These are phyloP conservation scores for Hibiscus trionum DNA, from an alignment of 345 rosid species.

Conservation along the genomic window DNA sequence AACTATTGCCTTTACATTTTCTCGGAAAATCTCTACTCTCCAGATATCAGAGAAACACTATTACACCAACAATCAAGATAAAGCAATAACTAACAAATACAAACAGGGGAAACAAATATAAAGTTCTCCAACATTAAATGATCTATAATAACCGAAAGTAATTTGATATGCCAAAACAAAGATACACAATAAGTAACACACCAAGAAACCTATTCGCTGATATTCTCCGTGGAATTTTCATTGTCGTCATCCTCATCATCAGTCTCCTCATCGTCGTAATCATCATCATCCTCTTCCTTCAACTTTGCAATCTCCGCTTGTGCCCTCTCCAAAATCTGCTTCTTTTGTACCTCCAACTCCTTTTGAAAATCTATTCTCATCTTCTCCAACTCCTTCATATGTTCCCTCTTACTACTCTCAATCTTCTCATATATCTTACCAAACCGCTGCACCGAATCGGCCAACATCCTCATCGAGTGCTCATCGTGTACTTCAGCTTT, in stretches of 20 bases:
- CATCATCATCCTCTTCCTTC: constrained; percentile 35
- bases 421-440: constrained; percentile 88
- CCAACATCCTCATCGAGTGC: constrained; percentile 59
- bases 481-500: constrained; percentile 46
- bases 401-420: constrained; percentile 72
- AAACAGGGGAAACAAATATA: background rate
- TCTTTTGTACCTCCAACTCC: constrained; percentile 86
- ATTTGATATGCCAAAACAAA: constrained; percentile 8
- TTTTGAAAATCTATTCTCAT: constrained; percentile 87
- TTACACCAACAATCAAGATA: constrained; percentile 2
- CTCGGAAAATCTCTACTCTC: background rate
- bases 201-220: constrained; percentile 35
- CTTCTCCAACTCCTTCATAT: constrained; percentile 84
- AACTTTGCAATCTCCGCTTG: constrained; percentile 76
- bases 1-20: background rate
- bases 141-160: background rate
- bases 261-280: constrained; percentile 18
- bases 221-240: constrained; percentile 40
- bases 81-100: background rate
- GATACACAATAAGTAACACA: background rate
- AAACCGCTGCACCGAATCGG: constrained; percentile 75
- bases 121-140: background rate
- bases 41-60: background rate
- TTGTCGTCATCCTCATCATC: background rate
- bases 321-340: constrained; percentile 75